These are phyloP conservation scores for Neurospora sp. DNA, from an alignment of 495 filamentous ascomycete species.

Conservation along the genomic window DNA sequence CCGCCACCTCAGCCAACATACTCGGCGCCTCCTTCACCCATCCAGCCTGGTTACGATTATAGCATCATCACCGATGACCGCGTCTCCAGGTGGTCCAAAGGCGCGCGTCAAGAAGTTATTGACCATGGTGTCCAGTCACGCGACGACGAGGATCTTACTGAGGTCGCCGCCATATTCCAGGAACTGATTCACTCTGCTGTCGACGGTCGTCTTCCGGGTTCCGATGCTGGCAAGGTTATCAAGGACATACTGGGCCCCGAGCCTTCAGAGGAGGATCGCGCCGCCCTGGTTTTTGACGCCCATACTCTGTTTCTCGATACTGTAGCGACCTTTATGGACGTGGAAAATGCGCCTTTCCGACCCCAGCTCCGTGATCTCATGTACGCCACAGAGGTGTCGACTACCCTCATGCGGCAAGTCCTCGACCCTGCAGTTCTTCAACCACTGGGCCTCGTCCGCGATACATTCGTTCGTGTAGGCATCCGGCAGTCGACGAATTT, in stretches of 20 bases:
- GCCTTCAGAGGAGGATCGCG: constrained; percentile 32
- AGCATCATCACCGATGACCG: constrained; percentile 38
- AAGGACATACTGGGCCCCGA: constrained; percentile 61
- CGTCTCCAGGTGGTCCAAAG: constrained; percentile 34
- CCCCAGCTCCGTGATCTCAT: constrained; percentile 47
- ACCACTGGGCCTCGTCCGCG: constrained; percentile 67
- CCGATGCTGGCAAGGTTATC: constrained; percentile 61
- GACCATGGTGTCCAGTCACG: constrained; percentile 45
- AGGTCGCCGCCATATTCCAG: constrained; percentile 66
- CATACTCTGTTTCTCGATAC: constrained; percentile 71
- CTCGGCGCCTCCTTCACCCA: constrained; percentile 11
- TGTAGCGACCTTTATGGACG: constrained; percentile 62
- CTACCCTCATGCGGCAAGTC: constrained; percentile 63
- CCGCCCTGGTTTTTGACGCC: constrained; percentile 42
- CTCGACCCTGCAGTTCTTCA: constrained; percentile 71
- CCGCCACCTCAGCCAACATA: constrained; percentile 4
- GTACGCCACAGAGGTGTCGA: constrained; percentile 58
- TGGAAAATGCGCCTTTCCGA: constrained; percentile 41
- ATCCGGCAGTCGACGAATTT: constrained; percentile 84
- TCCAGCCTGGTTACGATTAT: constrained; percentile 36
- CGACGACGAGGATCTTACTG: constrained; percentile 52
- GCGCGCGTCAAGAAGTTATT: constrained; percentile 42
- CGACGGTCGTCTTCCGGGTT: constrained; percentile 53
- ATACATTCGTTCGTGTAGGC: constrained; percentile 69
- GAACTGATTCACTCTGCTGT: constrained; percentile 69